Evolutionary conservation across 2,329 filamentous ascomycete species (phyloP).

Genomic region (Cryphonectria naterciae): DNA sequence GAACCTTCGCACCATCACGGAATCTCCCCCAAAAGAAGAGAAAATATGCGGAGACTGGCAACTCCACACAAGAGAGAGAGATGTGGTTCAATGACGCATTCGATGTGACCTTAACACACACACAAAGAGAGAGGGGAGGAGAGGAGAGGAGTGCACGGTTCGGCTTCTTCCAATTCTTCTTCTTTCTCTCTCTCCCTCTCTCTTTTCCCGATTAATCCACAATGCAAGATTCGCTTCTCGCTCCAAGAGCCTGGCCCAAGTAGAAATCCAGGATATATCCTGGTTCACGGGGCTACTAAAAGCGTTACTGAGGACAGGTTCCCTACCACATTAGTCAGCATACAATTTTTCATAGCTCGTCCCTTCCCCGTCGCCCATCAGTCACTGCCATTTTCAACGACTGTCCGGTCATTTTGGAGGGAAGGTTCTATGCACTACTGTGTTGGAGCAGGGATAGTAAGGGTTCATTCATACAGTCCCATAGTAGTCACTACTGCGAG

Average conservation of each 20-base stretch:
- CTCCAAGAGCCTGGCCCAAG: neutral
- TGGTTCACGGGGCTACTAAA: neutral
- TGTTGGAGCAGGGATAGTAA: neutral
- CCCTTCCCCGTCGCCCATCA: neutral
- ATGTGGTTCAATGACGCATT: conserved; percentile 24
- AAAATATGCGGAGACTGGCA: conserved; percentile 9
- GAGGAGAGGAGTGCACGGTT: conserved; percentile 12
- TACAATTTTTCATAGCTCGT: neutral
- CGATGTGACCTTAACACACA: conserved; percentile 4
- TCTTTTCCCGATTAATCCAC: neutral
- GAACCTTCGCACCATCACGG: neutral
- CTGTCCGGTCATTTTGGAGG: neutral
- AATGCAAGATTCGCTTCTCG: neutral
- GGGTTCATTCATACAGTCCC: neutral
- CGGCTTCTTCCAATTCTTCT: neutral
- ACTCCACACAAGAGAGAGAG: conserved; percentile 13
- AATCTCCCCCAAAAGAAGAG: neutral
- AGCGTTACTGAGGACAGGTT: neutral
- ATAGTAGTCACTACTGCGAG: neutral
- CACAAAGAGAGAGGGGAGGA: neutral
- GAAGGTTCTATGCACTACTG: neutral
- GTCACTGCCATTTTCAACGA: neutral
- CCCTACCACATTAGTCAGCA: neutral
- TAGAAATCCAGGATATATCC: neutral
- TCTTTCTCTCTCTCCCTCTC: neutral